Evolutionary conservation across 2,329 filamentous ascomycete genomes (phyloP), one percentile per base, ranked within the genome.

Genomic region (Cladophialophora immunda): DNA sequence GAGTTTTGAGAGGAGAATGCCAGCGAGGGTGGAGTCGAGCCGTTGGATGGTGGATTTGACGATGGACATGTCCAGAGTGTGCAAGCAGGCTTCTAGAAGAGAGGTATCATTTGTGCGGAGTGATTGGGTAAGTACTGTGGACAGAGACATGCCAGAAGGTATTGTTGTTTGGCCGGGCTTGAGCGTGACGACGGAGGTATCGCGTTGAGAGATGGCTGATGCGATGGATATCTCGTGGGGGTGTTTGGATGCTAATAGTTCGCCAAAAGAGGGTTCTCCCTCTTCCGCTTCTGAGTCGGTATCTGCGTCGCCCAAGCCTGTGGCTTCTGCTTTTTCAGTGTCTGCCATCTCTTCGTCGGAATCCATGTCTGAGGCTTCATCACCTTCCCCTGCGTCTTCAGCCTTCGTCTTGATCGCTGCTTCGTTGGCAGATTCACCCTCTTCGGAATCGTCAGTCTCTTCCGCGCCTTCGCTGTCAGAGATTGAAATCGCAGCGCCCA

Each of bases 101-200:
- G 91, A 89, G 69, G 87, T 86, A 81, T 99, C 95, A 80, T 97
- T 95, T 68, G 94, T 97, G 75, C 91, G 91, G 64, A 99, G 89
- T 5, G 95, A 93, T 79, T 98, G 94, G 15, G 93, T 90, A 67
- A 99, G 89, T n/a, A 97, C 93, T 4, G 93, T 97, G 56, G 92
- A 91, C 58, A 99, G 87, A 6, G 94, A 97, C 66, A 92, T 89
- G 66, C 91, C 89, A 13, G 89, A 89, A 13, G 90, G 91, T 22
- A 88, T 77, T 64, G 62, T 82, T 19, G 85, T 84, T 68, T 90
- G 82, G 62, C 81, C 78, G 45, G 81, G 82, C 58, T 75, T 78
- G 9, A 81, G 75, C 5, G 52, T 32, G 67, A 36, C 3, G 66
- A 30, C 41, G 79, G 77, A 19, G 81, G 76, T 56, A 82, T 79